A percentile compares a stretch with the other conserved stretches of the same genome.
Evolutionary conservation across 768 basidiomycete genomes (phyloP).

Genomic region (Candolleomyces efflorescens): DNA sequence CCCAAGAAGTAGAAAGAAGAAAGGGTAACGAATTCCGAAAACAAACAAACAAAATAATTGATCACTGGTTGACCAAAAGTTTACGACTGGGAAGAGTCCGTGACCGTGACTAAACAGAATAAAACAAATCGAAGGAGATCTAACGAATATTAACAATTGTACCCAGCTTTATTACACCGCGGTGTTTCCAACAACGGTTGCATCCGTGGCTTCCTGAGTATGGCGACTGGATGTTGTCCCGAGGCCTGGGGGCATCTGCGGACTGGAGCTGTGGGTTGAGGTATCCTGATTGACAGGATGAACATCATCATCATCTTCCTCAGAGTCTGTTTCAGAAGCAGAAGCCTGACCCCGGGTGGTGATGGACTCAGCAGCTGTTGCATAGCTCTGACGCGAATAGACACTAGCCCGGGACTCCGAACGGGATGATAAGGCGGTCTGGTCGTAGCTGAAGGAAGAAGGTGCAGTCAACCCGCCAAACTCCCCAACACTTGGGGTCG

Average conservation of each 20-base stretch:
- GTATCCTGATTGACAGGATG: not conserved
- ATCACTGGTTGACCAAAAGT: too few species aligned
- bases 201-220: constrained; percentile 16
- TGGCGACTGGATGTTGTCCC: constrained; percentile 2
- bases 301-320: not conserved
- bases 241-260: too few species aligned
- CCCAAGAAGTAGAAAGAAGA: too few species aligned
- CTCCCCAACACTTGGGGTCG: not conserved
- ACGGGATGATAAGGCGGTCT: not conserved
- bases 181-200: constrained; percentile 10
- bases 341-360: constrained; percentile 1
- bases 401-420: constrained; percentile 9
- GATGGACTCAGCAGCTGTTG: constrained; percentile 13
- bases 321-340: not conserved
- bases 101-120: too few species aligned
- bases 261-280: too few species aligned
- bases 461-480: not conserved
- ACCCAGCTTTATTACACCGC: not conserved
- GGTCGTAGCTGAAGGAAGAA: not conserved
- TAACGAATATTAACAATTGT: too few species aligned
- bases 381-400: constrained; percentile 8
- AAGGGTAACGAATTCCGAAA: too few species aligned
- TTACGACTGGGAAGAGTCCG: too few species aligned
- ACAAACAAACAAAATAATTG: too few species aligned
- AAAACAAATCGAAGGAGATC: too few species aligned